These are phyloP conservation scores for Trypanosoma mega DNA, from an alignment of 208 protist species.

Conservation along the genomic window DNA sequence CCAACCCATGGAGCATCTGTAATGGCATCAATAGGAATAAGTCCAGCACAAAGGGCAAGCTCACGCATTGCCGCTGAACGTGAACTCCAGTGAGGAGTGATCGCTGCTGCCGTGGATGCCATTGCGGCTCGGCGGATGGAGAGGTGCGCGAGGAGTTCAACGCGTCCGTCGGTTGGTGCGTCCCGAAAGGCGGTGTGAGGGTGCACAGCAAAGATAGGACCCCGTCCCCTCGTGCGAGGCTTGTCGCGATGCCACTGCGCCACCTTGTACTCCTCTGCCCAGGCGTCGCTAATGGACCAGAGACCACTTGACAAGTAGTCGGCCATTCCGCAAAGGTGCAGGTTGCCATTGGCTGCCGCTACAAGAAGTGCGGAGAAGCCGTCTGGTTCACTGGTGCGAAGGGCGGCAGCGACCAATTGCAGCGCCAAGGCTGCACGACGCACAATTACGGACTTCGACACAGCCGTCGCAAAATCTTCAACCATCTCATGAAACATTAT, in stretches of 20 bases:
- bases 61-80: no score
- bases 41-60: no score
- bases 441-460: conserved; percentile 27
- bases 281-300: conserved; percentile 40
- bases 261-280: conserved; percentile 58
- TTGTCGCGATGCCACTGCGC: conserved; percentile 76
- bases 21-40: no score
- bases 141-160: conserved; percentile 65
- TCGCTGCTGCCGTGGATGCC: no score
- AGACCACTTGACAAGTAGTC: conserved; percentile 47
- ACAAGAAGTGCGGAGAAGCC: conserved; percentile 73
- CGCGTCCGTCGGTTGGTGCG: conserved; percentile 35
- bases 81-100: no score
- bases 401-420: conserved; percentile 41
- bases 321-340: conserved; percentile 31
- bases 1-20: no score
- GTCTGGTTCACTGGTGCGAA: conserved; percentile 62
- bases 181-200: conserved; percentile 46
- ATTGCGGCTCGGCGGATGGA: no score
- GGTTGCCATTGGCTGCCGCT: conserved; percentile 43
- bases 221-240: conserved; percentile 15
- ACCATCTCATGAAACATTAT: conserved; percentile 31
- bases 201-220: conserved; percentile 39
- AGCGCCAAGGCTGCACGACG: conserved; percentile 52
- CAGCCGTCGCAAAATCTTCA: conserved; percentile 33